phyloP scores from a whole-genome alignment of 257 asterid species.

The Capsicum baccatum region DNA sequence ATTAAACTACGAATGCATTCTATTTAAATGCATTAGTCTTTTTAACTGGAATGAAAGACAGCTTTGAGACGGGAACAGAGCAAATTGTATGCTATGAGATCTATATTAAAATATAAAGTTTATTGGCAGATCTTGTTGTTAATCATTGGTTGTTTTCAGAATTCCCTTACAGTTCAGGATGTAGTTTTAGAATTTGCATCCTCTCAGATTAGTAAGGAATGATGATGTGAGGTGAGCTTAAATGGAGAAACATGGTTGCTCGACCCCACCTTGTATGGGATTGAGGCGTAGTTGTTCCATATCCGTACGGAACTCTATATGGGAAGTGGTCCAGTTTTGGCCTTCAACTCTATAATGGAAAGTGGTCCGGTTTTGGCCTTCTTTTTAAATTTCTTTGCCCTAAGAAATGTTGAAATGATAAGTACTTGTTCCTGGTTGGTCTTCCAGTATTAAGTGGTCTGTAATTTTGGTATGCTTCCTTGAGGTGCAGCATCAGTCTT shows the following conservation, averaged over 20 bases:
- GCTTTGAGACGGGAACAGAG: background rate
- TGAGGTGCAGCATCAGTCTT: conserved; percentile 15
- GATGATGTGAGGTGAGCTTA: background rate
- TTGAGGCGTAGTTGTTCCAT: background rate
- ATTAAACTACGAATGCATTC: background rate
- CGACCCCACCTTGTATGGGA: background rate
- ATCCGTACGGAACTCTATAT: background rate
- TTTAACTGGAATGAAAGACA: background rate
- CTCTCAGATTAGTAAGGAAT: background rate
- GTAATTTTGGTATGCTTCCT: background rate
- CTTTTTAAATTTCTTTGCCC: conserved; percentile 2
- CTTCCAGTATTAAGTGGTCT: background rate
- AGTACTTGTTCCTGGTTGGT: background rate
- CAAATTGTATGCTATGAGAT: conserved; percentile 2
- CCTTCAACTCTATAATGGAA: background rate
- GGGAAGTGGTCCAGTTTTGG: background rate
- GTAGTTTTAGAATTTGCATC: conserved; percentile 8
- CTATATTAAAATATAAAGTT: background rate
- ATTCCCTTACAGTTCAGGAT: background rate
- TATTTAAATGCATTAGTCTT: background rate
- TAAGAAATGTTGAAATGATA: background rate
- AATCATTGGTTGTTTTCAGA: background rate
- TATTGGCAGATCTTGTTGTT: background rate
- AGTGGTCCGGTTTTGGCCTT: background rate
- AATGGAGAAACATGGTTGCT: background rate